Conservation (phyloP, 2,329 filamentous ascomycete species). For the Teratosphaeria nubilosa region DNA sequence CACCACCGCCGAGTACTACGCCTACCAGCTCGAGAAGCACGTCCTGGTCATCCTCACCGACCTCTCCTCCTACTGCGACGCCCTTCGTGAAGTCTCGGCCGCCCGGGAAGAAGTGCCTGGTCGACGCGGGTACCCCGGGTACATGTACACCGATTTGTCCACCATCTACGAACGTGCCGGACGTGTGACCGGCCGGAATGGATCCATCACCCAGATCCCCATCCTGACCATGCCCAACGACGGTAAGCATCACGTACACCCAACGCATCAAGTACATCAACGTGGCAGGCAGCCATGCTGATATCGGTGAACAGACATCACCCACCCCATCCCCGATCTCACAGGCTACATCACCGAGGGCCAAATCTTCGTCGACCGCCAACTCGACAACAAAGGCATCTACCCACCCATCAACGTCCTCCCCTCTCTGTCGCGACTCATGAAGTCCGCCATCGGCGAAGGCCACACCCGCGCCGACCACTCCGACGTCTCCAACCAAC, state of each 20-base stretch:
- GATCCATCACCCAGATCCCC: conserved; percentile 97
- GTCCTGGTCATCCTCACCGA: conserved; percentile 97
- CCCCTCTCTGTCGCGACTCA: conserved; percentile 93
- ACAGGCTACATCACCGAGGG: conserved; percentile 99
- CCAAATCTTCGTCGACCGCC: conserved; percentile 94
- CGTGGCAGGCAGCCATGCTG: too few relatives aligned
- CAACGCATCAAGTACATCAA: too few relatives aligned
- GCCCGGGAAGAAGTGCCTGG: conserved; percentile 97
- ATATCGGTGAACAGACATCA: conserved; percentile 59
- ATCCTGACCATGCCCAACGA: conserved; percentile 99
- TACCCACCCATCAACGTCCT: conserved; percentile 98
- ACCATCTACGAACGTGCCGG: conserved; percentile 99
- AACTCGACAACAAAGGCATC: conserved; percentile 89
- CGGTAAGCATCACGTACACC: conserved; percentile 42
- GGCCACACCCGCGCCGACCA: conserved; percentile 95
- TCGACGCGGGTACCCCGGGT: conserved; percentile 98
- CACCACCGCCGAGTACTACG: conserved; percentile 98
- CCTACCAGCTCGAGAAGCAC: conserved; percentile 99
- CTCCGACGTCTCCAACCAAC: conserved; percentile 96
- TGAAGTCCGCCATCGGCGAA: conserved; percentile 99
- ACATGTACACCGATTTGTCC: conserved; percentile 99
- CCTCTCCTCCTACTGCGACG: conserved; percentile 95
- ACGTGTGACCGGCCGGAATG: conserved; percentile 91
- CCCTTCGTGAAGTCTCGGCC: conserved; percentile 94
- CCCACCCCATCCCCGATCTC: conserved; percentile 95